Conservation (phyloP, 352 stramenopile species). For the Phytophthora constricta region DNA sequence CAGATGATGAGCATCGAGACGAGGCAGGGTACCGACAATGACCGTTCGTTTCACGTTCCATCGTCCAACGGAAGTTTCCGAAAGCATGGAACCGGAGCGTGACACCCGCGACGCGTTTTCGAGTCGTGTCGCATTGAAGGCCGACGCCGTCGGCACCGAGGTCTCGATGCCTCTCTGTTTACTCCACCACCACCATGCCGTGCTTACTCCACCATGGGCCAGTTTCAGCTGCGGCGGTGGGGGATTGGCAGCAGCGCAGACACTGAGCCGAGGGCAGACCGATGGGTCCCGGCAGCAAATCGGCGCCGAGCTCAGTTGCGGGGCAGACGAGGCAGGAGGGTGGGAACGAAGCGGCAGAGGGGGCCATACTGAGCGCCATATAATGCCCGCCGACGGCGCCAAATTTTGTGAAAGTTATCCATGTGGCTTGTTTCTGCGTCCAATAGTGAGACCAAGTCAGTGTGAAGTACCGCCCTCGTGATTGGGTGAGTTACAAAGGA, state of each 20-base stretch:
- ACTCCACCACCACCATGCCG: too few species aligned
- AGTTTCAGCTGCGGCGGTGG: too few species aligned
- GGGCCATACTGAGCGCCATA: background rate
- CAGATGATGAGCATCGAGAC: conserved; percentile 2
- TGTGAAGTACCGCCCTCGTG: background rate
- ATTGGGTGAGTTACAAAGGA: background rate
- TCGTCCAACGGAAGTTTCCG: conserved; percentile 22
- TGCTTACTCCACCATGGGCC: too few species aligned
- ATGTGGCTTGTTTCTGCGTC: background rate
- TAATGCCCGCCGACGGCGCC: background rate
- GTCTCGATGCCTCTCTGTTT: too few species aligned
- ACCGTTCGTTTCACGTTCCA: conserved; percentile 24
- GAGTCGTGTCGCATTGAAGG: too few species aligned
- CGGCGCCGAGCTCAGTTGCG: too few species aligned
- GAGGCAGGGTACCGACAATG: conserved; percentile 6
- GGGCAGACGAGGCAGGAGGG: too few species aligned
- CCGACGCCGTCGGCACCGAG: background rate
- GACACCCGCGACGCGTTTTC: conserved; percentile 9
- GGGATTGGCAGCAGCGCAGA: too few species aligned
- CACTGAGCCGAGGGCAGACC: too few species aligned
- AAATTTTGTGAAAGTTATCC: background rate
- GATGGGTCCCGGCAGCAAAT: too few species aligned
- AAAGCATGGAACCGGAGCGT: conserved; percentile 25
- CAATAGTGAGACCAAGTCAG: background rate
- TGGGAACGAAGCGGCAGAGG: background rate